Percentiles rank a stretch among this genome's conserved stretches.
Evolutionary conservation across 805 yeast genomes (phyloP).

Genomic region (Kluyveromyces siamensis): DNA sequence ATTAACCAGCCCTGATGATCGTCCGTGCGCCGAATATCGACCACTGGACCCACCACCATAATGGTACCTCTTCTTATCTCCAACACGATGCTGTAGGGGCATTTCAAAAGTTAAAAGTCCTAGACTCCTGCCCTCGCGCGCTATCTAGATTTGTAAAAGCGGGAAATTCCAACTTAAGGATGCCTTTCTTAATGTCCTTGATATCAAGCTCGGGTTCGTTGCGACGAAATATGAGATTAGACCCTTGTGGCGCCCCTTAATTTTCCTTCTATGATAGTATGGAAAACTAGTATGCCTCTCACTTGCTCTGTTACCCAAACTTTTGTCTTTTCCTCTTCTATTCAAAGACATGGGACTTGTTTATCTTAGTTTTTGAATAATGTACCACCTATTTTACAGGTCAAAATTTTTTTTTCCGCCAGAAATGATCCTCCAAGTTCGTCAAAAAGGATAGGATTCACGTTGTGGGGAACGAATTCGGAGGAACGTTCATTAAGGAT

Average conservation of each 20-base stretch:
- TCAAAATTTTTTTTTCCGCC: not conserved
- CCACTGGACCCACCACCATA: conserved; percentile 20
- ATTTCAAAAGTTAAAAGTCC: not conserved
- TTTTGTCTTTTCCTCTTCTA: not conserved
- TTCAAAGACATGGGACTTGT: not conserved
- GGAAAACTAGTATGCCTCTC: not conserved
- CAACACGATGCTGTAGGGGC: conserved; percentile 7
- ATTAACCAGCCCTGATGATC: not conserved
- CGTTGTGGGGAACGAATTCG: no score
- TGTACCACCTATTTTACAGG: not conserved
- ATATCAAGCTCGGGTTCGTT: not conserved
- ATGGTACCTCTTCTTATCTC: conserved; percentile 25
- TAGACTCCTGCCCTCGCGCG: not conserved
- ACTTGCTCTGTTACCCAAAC: not conserved
- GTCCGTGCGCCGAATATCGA: conserved; percentile 11
- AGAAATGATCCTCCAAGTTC: not conserved
- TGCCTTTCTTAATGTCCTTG: not conserved
- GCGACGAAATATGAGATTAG: not conserved
- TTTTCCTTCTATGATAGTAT: not conserved
- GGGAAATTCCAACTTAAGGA: not conserved
- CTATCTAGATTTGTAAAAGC: not conserved
- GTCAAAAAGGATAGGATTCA: not conserved
- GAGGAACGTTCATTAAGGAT: no score
- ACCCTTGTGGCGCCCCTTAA: not conserved
- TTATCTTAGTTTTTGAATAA: not conserved